Conservation (phyloP, 1,284 basidiomycete genomes). For the Malassezia yamatoensis region DNA sequence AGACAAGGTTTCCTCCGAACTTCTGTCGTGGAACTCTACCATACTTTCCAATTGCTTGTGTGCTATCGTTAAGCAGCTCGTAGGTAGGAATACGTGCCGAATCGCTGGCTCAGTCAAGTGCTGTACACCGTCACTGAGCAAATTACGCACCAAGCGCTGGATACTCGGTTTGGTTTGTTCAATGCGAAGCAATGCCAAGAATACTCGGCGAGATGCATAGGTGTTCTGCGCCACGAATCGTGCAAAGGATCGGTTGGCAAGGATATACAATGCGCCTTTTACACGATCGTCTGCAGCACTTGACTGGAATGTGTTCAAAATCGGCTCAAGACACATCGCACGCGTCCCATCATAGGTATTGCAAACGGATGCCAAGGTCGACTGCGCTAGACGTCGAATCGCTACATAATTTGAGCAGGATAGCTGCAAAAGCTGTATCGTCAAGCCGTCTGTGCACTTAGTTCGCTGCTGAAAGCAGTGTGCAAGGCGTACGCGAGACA, state of each 20-base stretch:
- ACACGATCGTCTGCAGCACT: conserved; percentile 70
- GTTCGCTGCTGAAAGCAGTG: conserved; percentile 70
- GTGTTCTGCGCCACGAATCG: conserved; percentile 54
- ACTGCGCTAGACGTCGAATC: conserved; percentile 60
- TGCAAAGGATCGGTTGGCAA: conserved; percentile 61
- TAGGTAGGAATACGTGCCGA: conserved; percentile 22
- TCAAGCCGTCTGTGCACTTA: conserved; percentile 66
- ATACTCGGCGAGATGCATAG: conserved; percentile 58
- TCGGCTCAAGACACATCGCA: conserved; percentile 59
- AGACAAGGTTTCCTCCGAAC: conserved; percentile 27
- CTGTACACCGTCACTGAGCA: conserved; percentile 59
- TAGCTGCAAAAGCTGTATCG: conserved; percentile 68
- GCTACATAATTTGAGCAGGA: conserved; percentile 54
- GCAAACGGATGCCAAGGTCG: conserved; percentile 60
- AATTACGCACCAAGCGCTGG: conserved; percentile 68
- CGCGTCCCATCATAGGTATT: conserved; percentile 75
- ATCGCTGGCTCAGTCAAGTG: conserved; percentile 46
- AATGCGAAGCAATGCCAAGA: conserved; percentile 65
- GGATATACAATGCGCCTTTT: conserved; percentile 84
- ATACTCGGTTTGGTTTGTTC: conserved; percentile 88
- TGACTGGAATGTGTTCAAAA: conserved; percentile 58
- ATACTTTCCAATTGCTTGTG: conserved; percentile 6
- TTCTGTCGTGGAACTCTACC: not conserved
- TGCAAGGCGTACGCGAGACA: conserved; percentile 60
- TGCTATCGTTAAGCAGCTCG: conserved; percentile 20